Evolutionary conservation across 257 asterid species (phyloP).

Genomic region (Leonotis leonurus): DNA sequence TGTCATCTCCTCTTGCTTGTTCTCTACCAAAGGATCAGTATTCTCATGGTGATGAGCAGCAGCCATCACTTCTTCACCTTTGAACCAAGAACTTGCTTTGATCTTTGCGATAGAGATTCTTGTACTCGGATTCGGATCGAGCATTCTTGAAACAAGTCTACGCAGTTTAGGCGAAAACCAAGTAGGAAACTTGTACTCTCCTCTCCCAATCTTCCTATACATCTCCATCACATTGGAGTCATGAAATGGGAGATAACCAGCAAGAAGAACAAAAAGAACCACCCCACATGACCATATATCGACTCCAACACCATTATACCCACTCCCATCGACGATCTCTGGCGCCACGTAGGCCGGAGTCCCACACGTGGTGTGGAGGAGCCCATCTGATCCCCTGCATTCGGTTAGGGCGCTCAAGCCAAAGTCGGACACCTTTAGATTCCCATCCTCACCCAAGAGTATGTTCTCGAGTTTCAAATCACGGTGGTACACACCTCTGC

Average conservation of each 20-base stretch:
- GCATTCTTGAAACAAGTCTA: constrained; percentile 35
- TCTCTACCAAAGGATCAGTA: not conserved
- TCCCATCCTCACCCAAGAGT: constrained; percentile 57
- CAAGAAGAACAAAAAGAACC: constrained; percentile 54
- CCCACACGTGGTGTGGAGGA: constrained; percentile 82
- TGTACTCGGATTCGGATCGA: constrained; percentile 66
- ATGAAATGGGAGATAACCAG: constrained; percentile 75
- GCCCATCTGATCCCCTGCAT: constrained; percentile 61
- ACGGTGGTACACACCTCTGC: constrained; percentile 31
- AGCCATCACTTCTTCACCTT: not conserved
- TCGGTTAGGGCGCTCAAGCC: constrained; percentile 72
- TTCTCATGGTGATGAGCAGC: no score
- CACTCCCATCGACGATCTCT: constrained; percentile 62
- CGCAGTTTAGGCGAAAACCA: constrained; percentile 62
- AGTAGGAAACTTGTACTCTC: constrained; percentile 54
- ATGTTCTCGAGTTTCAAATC: constrained; percentile 80
- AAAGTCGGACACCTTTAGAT: constrained; percentile 65
- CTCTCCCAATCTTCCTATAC: constrained; percentile 65
- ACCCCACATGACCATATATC: constrained; percentile 93
- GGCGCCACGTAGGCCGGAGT: constrained; percentile 91
- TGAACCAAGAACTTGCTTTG: constrained; percentile 54
- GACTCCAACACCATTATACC: constrained; percentile 70
- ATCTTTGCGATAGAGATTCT: constrained; percentile 52
- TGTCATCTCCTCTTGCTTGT: constrained; percentile 19
- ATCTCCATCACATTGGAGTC: constrained; percentile 73